Percentiles rank a stretch among this genome's conserved stretches.
These are phyloP conservation scores for Beauveria sp. DNA, from an alignment of 2,329 filamentous ascomycete species.

Conservation along the genomic window DNA sequence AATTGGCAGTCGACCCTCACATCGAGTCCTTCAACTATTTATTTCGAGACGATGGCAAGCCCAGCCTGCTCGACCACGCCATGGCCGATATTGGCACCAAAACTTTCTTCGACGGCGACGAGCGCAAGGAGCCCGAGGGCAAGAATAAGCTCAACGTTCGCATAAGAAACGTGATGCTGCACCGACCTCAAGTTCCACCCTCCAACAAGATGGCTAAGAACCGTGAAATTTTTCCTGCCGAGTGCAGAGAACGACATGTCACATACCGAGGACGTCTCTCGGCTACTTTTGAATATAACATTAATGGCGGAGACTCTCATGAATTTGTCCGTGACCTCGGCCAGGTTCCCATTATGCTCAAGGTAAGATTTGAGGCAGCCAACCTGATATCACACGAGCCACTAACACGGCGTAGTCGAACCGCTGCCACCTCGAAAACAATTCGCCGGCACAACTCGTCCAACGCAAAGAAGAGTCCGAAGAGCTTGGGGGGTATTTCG, in stretches of 20 bases:
- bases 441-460: conserved; percentile 76
- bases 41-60: conserved; percentile 61
- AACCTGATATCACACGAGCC: not conserved
- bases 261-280: conserved; percentile 85
- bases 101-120: conserved; percentile 76
- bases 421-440: conserved; percentile 80
- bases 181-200: conserved; percentile 71
- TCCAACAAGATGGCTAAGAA: conserved; percentile 79
- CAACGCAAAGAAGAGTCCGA: conserved; percentile 90
- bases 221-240: conserved; percentile 80
- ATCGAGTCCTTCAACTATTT: conserved; percentile 93
- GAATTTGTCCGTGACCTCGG: conserved; percentile 82
- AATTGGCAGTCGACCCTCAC: conserved; percentile 81
- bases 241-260: conserved; percentile 88
- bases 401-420: conserved; percentile 55
- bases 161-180: conserved; percentile 73
- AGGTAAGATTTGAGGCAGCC: conserved; percentile 44
- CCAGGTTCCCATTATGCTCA: conserved; percentile 86
- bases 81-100: conserved; percentile 87
- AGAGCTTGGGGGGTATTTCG: conserved; percentile 92
- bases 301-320: conserved; percentile 80
- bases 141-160: conserved; percentile 73
- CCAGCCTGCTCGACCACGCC: conserved; percentile 58
- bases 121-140: conserved; percentile 46
- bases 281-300: conserved; percentile 72